Evolutionary conservation across 2,329 filamentous ascomycete species (phyloP), one percentile per base, ranked within the genome.

Genomic region (Cladophialophora bantiana): DNA sequence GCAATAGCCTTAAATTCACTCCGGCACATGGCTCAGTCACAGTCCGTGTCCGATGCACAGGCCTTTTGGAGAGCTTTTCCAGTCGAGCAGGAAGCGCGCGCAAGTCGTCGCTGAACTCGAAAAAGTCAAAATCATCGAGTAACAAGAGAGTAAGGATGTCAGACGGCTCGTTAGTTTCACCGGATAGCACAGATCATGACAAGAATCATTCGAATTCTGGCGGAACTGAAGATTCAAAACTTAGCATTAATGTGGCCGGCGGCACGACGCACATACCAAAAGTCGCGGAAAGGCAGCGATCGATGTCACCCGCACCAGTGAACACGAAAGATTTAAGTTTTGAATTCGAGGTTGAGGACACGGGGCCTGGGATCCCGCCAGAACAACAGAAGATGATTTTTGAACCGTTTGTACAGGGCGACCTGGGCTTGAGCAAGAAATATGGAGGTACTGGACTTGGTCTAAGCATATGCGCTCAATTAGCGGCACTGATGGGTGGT

Each of bases 321-420:
- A 84, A 85, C 65, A 86, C 90, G 12, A 89, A 85, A 75, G 85
- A 86, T n/a, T 86, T 91, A 62, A 76, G 88, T 9, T 96, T 96
- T 72, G 91, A 96, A 74, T 96, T 97, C 68, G 91, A 96, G 75
- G 92, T 97, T 0, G 85, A 93, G 75, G 94, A 97, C 72, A 94
- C 89, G 0, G 94, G 94, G 0, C 93, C 93, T 0, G 94, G 94
- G 34, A 96, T 97, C 64, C 88, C 92, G 0, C 86, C 89, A 6
- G 82, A 90, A 70, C 86, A 96, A 77, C 92, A 93, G 72, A 83
- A 91, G 64, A 89, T 89, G 71, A 92, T 97, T 9, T 97, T 97
- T 75, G 94, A 97, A 77, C 94, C 94, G 0, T 97, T 97, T 75
- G 91, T 97, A 0, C 94, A 97, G 78, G 94, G 91, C n/a, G 93